Evolutionary conservation across 2,329 filamentous ascomycete species (phyloP), one percentile per base, ranked within the genome.

Genomic region (Colletotrichum phormii): DNA sequence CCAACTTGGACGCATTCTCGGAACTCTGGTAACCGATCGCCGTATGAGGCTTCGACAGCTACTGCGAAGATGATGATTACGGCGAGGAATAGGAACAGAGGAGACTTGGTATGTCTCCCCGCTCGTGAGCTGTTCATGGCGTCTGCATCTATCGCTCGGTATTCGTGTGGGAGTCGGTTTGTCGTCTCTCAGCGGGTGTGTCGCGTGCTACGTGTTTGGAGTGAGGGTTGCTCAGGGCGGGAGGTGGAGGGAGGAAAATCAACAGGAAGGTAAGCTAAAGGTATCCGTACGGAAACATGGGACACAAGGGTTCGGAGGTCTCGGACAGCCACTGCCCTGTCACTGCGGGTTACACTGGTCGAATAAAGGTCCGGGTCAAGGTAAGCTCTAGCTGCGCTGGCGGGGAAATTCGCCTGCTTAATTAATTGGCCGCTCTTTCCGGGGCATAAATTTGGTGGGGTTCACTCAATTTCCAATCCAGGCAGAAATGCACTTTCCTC

Each of bases 11-110:
- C 90, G 81, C 97, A 99, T 82, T 95, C 88, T 80, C 88, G 89
- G 81, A 99, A 99, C 79, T 97, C 95, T 22, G 94, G 94, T 72
- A 98, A 86, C 67, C 91, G 89, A 82, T 99, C 97, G 76, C 97
- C 97, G 61, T 91, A 78, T 5, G 95, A 98, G 33, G 95, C 97
- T 66, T 86, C 83, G 18, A 86, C 86, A n/a, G 82, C 81, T 64
- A 77, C 78, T 37, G 83, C 80, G 74, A 89, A 82, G 66, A 86
- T 75, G 55, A 85, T 58, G 12, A 78, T 74, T 65, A 87, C 74
- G 72, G 81, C 77, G 64, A 84, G 75, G 74, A 46, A 51, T 6
- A 82, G 75, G 72, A 80, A 72, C 62, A 75, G 73, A 65, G 74
- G 64, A 71, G 72, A 74, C 63, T 59, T 68, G 11, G 55, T 51